Percentiles rank a stretch among this genome's conserved stretches.
Evolutionary conservation across 2,329 filamentous ascomycete species (phyloP).

Genomic region (Trichocomaceae sp.): DNA sequence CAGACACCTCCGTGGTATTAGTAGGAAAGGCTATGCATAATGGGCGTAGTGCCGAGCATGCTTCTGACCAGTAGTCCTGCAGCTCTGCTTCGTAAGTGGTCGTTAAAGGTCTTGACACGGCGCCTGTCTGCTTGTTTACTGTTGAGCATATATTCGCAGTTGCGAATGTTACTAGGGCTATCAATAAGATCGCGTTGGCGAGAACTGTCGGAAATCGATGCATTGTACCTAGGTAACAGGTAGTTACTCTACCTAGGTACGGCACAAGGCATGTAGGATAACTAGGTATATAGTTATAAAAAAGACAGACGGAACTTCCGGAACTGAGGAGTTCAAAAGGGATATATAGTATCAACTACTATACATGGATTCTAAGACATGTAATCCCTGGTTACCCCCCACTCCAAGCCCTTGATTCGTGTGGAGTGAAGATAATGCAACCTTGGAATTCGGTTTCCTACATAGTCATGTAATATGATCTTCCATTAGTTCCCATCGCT

Average conservation of each 20-base stretch:
- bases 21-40: slow-evolving; percentile 45
- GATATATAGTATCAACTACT: neutral
- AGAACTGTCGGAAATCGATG: neutral
- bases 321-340: neutral
- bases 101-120: slow-evolving; percentile 27
- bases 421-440: neutral
- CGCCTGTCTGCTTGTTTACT: slow-evolving; percentile 22
- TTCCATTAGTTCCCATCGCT: neutral
- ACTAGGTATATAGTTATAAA: neutral
- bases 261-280: neutral
- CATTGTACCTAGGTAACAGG: neutral
- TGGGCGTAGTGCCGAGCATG: slow-evolving; percentile 38
- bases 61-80: slow-evolving; percentile 43
- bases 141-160: slow-evolving; percentile 34
- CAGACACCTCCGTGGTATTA: slow-evolving; percentile 47
- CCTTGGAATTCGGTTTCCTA: neutral
- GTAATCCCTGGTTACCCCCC: neutral
- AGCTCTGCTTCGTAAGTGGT: slow-evolving; percentile 34
- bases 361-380: neutral
- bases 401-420: neutral
- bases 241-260: too few relatives aligned
- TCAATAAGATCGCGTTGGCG: neutral
- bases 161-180: slow-evolving; percentile 17
- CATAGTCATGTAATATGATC: neutral
- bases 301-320: neutral